Percentiles rank a stretch among this genome's conserved stretches.
Conservation (phyloP, 495 filamentous ascomycete genomes). For the Neurospora sp. region DNA sequence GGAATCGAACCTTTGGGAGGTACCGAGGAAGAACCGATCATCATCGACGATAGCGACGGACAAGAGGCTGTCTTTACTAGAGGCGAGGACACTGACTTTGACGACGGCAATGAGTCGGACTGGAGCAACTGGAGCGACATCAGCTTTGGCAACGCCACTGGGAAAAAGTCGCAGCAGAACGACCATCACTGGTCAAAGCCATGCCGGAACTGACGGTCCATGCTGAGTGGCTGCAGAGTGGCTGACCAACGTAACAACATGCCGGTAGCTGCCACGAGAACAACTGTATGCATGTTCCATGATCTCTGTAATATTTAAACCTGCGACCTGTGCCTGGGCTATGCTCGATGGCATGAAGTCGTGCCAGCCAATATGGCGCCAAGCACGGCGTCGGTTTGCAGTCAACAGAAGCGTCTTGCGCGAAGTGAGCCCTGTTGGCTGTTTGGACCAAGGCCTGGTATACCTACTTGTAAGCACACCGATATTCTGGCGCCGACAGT, state of each 20-base stretch:
- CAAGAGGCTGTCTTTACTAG: slow-evolving; percentile 3
- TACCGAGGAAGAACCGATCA: slow-evolving; percentile 1
- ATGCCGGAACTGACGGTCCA: neutral
- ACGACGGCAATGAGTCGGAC: slow-evolving; percentile 6
- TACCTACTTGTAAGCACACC: neutral
- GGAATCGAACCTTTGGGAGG: neutral
- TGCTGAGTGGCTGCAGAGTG: neutral
- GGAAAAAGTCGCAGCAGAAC: neutral
- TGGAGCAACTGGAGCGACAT: slow-evolving; percentile 1
- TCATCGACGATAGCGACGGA: slow-evolving; percentile 3
- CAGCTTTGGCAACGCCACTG: neutral
- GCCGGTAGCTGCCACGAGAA: neutral
- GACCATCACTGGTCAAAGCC: neutral
- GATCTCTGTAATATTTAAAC: neutral
- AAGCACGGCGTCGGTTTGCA: neutral
- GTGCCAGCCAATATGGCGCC: neutral
- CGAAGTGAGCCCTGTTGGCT: neutral
- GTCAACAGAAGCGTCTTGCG: neutral
- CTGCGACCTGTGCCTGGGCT: neutral
- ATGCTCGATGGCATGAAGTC: neutral
- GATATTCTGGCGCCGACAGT: neutral
- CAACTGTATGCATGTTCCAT: neutral
- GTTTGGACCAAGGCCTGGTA: neutral
- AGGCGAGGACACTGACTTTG: slow-evolving; percentile 1
- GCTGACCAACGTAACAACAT: neutral